These are phyloP conservation scores for Stephania yunnanensis DNA, from an alignment of 164 flowering plant genomes.

Conservation along the genomic window DNA sequence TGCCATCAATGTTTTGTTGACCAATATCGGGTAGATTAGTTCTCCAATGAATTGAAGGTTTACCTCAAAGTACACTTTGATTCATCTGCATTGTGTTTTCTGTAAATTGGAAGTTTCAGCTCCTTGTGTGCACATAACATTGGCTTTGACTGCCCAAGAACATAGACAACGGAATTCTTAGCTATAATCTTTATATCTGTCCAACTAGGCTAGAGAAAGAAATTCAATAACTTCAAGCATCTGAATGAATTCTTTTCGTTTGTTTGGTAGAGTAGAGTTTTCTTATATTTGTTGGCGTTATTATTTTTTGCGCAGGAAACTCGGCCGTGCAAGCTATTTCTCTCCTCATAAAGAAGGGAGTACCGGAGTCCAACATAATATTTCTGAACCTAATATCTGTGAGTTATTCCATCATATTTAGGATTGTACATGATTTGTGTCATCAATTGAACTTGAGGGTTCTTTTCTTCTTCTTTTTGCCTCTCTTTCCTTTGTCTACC, in stretches of 20 bases:
- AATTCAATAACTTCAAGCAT: neutral
- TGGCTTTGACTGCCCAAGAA: neutral
- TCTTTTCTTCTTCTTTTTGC: too few species aligned
- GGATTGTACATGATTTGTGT: neutral
- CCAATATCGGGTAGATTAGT: too few species aligned
- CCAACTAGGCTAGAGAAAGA: neutral
- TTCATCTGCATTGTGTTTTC: neutral
- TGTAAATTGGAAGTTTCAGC: neutral
- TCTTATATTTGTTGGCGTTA: neutral
- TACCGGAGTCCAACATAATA: slow-evolving; percentile 87
- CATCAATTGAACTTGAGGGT: too few species aligned
- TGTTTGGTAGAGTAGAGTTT: neutral
- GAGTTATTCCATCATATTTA: slow-evolving; percentile 26
- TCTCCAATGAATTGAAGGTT: too few species aligned
- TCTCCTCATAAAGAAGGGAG: slow-evolving; percentile 79
- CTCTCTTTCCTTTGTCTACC: too few species aligned
- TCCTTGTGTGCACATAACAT: neutral
- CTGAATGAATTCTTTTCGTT: neutral
- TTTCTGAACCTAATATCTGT: slow-evolving; percentile 98
- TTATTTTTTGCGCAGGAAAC: slow-evolving; percentile 50
- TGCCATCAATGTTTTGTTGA: too few species aligned
- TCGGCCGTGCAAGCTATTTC: slow-evolving; percentile 94
- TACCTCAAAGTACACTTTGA: too few species aligned
- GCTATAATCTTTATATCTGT: too few species aligned
- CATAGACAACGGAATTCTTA: neutral